These are phyloP conservation scores for Astrothelium macrocarpum DNA, from an alignment of 495 filamentous ascomycete genomes.

Conservation along the genomic window DNA sequence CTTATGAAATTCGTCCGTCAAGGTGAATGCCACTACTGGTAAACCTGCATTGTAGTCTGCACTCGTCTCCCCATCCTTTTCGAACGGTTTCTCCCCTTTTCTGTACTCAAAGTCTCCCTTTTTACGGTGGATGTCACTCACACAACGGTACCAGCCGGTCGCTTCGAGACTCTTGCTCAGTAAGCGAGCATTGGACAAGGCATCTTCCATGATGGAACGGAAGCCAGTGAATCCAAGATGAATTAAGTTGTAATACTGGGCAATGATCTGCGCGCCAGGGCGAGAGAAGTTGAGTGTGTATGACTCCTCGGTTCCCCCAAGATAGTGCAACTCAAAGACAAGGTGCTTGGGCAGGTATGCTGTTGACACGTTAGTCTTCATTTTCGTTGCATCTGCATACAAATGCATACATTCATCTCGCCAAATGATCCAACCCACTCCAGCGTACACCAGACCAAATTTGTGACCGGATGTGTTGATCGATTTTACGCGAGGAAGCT, in stretches of 20 bases:
- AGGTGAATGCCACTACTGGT: conserved; percentile 61
- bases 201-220: conserved; percentile 58
- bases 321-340: conserved; percentile 66
- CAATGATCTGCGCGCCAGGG: conserved; percentile 61
- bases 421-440: conserved; percentile 71
- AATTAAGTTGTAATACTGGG: conserved; percentile 69
- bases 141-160: conserved; percentile 59
- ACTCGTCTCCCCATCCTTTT: conserved; percentile 39
- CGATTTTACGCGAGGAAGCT: conserved; percentile 60
- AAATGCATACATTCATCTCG: conserved; percentile 46
- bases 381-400: background rate
- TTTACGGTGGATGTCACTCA: conserved; percentile 61
- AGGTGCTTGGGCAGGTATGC: conserved; percentile 53
- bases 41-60: conserved; percentile 58
- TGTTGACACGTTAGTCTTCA: background rate
- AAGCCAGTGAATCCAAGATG: conserved; percentile 62
- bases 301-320: conserved; percentile 63
- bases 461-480: conserved; percentile 71
- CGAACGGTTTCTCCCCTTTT: conserved; percentile 33
- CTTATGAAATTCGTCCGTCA: conserved; percentile 53
- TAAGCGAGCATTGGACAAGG: conserved; percentile 57
- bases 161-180: conserved; percentile 59
- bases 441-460: conserved; percentile 62
- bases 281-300: conserved; percentile 71
- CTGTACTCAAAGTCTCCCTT: conserved; percentile 30